Conservation (phyloP, 441 rosid species). For the Syzygium syzygioides region DNA sequence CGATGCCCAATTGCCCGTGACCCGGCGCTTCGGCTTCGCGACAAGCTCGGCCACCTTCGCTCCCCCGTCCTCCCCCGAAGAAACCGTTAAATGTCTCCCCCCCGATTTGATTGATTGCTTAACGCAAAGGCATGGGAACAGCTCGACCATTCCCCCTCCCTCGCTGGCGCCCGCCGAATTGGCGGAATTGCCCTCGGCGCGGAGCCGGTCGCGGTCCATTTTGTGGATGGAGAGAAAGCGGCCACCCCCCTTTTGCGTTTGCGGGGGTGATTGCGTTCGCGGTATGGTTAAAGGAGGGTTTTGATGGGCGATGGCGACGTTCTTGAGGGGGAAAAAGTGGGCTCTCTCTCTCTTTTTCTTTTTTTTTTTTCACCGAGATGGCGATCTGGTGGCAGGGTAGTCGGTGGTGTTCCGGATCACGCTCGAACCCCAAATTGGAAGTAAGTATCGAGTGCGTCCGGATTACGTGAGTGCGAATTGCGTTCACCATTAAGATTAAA, state of each 20-base stretch:
- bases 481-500: accelerated
- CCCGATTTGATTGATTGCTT: background rate
- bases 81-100: background rate
- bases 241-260: background rate
- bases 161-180: background rate
- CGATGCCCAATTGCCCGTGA: background rate
- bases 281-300: background rate
- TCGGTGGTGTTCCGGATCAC: too few relatives aligned
- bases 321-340: background rate
- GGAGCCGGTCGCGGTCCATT: background rate
- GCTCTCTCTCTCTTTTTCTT: background rate
- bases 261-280: background rate
- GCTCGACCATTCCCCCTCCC: background rate
- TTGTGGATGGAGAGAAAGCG: background rate
- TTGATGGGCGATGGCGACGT: background rate
- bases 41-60: background rate
- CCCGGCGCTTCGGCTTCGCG: background rate
- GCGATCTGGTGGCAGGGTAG: background rate
- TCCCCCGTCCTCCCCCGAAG: background rate
- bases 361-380: background rate
- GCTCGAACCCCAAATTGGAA: background rate
- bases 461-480: accelerated
- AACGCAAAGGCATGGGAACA: background rate
- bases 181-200: background rate
- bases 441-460: too few relatives aligned